Evolutionary conservation across 768 basidiomycete genomes (phyloP).

Genomic region (Termitomyces sp.): DNA sequence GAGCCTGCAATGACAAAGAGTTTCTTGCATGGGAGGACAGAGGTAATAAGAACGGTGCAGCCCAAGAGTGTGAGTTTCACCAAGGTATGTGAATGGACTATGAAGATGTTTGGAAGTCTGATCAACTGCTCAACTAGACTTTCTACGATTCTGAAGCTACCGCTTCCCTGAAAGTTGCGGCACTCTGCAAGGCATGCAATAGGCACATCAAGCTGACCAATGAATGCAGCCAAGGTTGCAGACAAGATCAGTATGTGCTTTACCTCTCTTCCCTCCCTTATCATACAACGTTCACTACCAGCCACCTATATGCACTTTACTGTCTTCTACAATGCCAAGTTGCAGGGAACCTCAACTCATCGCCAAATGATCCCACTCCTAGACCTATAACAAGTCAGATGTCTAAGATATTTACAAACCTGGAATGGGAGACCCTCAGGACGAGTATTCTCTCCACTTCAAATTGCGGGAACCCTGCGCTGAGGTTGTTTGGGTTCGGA

Average conservation of each 20-base stretch:
- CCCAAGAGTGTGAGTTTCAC: conserved; percentile 82
- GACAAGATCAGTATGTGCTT: conserved; percentile 71
- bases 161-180: conserved; percentile 60
- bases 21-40: conserved; percentile 92
- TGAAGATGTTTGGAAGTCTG: neutral
- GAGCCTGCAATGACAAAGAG: conserved; percentile 99
- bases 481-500: conserved; percentile 90
- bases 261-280: neutral
- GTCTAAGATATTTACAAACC: conserved; percentile 84
- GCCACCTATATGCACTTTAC: conserved; percentile 93
- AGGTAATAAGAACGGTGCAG: conserved; percentile 89
- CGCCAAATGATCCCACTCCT: conserved; percentile 33
- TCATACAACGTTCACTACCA: conserved; percentile 13
- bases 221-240: conserved; percentile 85
- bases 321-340: conserved; percentile 85
- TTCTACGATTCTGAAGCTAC: conserved; percentile 77
- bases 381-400: conserved; percentile 31
- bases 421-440: conserved; percentile 73
- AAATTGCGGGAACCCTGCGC: conserved; percentile 94
- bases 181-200: conserved; percentile 80
- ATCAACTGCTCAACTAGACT: conserved; percentile 34
- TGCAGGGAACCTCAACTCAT: conserved; percentile 37
- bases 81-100: conserved; percentile 35
- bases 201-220: conserved; percentile 79
- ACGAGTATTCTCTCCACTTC: conserved; percentile 93